phyloP scores from a whole-genome alignment of 1,284 basidiomycete genomes.

The Cryptococcus maquisensis region DNA sequence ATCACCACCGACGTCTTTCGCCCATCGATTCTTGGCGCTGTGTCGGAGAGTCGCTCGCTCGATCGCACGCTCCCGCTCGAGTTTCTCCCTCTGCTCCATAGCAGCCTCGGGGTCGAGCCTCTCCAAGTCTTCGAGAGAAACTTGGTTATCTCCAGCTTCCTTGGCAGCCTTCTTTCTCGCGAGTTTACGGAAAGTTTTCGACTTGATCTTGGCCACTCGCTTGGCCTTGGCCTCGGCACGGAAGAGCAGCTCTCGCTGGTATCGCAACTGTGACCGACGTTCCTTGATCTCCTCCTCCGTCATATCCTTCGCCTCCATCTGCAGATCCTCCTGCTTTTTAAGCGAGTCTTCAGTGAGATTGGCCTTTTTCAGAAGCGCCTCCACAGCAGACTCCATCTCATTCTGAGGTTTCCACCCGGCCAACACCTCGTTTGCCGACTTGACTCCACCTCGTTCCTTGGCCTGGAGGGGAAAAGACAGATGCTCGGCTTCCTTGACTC shows the following conservation, averaged over 20 bases:
- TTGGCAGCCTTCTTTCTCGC: conserved; percentile 69
- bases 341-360: conserved; percentile 77
- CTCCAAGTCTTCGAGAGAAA: conserved; percentile 52
- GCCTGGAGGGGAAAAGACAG: conserved; percentile 88
- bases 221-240: conserved; percentile 88
- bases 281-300: conserved; percentile 76
- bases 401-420: conserved; percentile 70
- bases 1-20: conserved; percentile 30
- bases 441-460: conserved; percentile 52
- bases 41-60: conserved; percentile 83
- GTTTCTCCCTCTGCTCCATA: conserved; percentile 59
- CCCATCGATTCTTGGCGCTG: conserved; percentile 60
- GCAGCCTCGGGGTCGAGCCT: conserved; percentile 55
- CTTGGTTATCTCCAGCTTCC: conserved; percentile 14
- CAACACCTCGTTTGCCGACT: conserved; percentile 43
- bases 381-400: conserved; percentile 71
- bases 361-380: conserved; percentile 68
- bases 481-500: conserved; percentile 85
- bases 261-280: conserved; percentile 73
- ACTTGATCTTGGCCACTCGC: conserved; percentile 91
- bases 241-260: conserved; percentile 91
- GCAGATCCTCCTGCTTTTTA: conserved; percentile 69
- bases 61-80: conserved; percentile 71
- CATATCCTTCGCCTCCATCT: conserved; percentile 65
- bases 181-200: conserved; percentile 84